Evolutionary conservation across 2,329 filamentous ascomycete species (phyloP), one percentile per base, ranked within the genome.

Genomic region (Monilinia laxa): DNA sequence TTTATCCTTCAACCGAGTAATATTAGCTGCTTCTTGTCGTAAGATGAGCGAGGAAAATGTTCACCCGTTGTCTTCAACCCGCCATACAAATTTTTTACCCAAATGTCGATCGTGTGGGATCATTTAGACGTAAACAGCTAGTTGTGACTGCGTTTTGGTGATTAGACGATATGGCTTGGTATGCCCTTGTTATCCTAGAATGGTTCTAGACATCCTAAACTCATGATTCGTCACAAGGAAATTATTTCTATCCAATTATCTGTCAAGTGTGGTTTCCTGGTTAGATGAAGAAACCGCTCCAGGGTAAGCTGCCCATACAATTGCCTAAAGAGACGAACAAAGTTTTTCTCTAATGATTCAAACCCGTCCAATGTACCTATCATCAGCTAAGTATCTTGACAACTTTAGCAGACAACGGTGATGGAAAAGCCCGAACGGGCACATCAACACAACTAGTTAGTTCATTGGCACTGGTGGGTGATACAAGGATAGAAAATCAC

Each of bases 191-290:
- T 47, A 49, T 49, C 20, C 45, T 5, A 45, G 23, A 20, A 49
- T 31, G 10, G 12, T 9, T 23, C 16, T 62, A 25, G 31, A 49
- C 14, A 23, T 57, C 14, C 62, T 25, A 38, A 59, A 9, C 9
- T 14, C 35, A 7, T 70, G 57, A 73, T 74, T 73, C 70, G 73
- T 35, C n/a, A 45, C 23, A 20, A 4, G 31, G 31, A 54, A 62
- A 67, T 68, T 64, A 45, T 70, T 70, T 66, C 69, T 64, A 68
- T 64, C 73, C 73, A 73, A 74, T 70, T 58, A 58, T 65, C 40
- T 52, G 47, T 62, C 53, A 49, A 69, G 64, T 71, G 68, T 65
- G 14, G 3, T 67, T 52, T 64, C 64, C 55, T 68, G 70, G 69
- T 65, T 67, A 70, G 65, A 68, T 66, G 58, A 52, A 63, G 68